A percentile compares a stretch with the other conserved stretches of the same genome.
These are phyloP conservation scores for Krasilnikovozyma curviuscula DNA, from an alignment of 768 basidiomycete species.

Conservation along the genomic window DNA sequence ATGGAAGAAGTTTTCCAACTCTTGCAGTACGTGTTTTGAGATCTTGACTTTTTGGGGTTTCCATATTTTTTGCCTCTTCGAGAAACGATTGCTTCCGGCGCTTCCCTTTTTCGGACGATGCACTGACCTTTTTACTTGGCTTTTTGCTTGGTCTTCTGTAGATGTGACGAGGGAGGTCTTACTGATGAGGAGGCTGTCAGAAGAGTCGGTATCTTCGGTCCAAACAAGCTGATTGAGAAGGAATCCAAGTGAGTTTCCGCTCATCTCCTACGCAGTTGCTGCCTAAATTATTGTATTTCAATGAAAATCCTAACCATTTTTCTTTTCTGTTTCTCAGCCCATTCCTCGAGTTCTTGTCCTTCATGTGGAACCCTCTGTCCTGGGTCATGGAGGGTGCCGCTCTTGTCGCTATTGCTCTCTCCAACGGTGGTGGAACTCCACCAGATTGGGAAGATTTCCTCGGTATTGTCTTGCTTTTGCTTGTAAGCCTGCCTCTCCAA, in stretches of 20 bases:
- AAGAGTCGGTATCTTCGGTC: conserved; percentile 82
- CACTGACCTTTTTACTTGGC: not conserved
- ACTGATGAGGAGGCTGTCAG: conserved; percentile 50
- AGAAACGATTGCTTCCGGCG: not conserved
- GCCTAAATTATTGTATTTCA: not conserved
- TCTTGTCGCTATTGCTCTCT: conserved; percentile 63
- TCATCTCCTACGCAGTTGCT: not conserved
- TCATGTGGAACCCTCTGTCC: conserved; percentile 99
- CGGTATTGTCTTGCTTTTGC: conserved; percentile 76
- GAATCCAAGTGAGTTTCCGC: conserved; percentile 22
- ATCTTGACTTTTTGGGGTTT: not conserved
- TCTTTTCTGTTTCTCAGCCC: conserved; percentile 32
- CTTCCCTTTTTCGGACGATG: not conserved
- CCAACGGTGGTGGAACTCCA: conserved; percentile 66
- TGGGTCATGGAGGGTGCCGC: conserved; percentile 98
- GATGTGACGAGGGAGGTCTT: conserved; percentile 64
- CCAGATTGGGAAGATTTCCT: conserved; percentile 97
- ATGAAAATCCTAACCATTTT: conserved; percentile 7
- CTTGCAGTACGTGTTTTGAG: conserved; percentile 39
- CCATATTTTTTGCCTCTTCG: not conserved
- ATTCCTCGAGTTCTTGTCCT: conserved; percentile 52
- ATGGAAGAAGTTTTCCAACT: conserved; percentile 94
- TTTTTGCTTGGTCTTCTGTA: not conserved
- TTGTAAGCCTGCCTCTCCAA: conserved; percentile 24
- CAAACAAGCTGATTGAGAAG: conserved; percentile 78